Evolutionary conservation across 352 stramenopile species (phyloP).

Genomic region (Phytophthora chlamydospora): DNA sequence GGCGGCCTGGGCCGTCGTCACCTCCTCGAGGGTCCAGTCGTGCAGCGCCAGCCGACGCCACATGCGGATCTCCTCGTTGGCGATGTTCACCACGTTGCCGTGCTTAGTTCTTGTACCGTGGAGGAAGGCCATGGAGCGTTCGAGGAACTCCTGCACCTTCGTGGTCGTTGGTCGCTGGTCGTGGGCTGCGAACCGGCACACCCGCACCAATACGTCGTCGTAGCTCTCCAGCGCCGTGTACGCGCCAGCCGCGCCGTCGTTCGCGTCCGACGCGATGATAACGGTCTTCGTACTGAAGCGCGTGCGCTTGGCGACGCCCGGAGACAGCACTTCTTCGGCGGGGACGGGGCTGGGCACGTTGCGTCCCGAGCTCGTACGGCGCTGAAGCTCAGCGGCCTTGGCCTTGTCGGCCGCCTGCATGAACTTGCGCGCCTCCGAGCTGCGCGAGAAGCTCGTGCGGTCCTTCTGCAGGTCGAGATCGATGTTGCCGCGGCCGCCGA

Average conservation of each 20-base stretch:
- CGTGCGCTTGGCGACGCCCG: slow-evolving; percentile 51
- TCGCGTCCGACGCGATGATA: slow-evolving; percentile 31
- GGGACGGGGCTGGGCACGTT: slow-evolving; percentile 42
- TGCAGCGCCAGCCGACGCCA: slow-evolving; percentile 75
- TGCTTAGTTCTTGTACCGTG: slow-evolving; percentile 71
- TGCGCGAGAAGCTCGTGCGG: slow-evolving; percentile 65
- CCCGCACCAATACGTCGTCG: slow-evolving; percentile 75
- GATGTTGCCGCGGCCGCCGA: slow-evolving; percentile 53
- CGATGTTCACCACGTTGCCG: slow-evolving; percentile 74
- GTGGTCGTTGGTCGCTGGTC: slow-evolving; percentile 72
- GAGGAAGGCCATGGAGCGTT: slow-evolving; percentile 75
- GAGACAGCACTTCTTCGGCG: slow-evolving; percentile 48
- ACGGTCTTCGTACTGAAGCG: slow-evolving; percentile 43
- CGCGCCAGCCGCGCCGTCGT: slow-evolving; percentile 31
- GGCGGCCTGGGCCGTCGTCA: slow-evolving; percentile 36
- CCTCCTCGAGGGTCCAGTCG: slow-evolving; percentile 68
- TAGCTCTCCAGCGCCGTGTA: slow-evolving; percentile 77
- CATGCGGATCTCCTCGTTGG: slow-evolving; percentile 85
- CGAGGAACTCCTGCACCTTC: slow-evolving; percentile 81
- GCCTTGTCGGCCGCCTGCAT: slow-evolving; percentile 43
- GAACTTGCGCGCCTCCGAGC: slow-evolving; percentile 54
- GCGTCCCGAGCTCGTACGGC: slow-evolving; percentile 28
- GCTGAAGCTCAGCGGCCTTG: slow-evolving; percentile 28
- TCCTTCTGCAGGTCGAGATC: slow-evolving; percentile 71
- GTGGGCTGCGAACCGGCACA: slow-evolving; percentile 68